Percentiles rank a stretch among this genome's conserved stretches.
phyloP scores from a whole-genome alignment of 768 basidiomycete genomes.

The Hericium coralloides region DNA sequence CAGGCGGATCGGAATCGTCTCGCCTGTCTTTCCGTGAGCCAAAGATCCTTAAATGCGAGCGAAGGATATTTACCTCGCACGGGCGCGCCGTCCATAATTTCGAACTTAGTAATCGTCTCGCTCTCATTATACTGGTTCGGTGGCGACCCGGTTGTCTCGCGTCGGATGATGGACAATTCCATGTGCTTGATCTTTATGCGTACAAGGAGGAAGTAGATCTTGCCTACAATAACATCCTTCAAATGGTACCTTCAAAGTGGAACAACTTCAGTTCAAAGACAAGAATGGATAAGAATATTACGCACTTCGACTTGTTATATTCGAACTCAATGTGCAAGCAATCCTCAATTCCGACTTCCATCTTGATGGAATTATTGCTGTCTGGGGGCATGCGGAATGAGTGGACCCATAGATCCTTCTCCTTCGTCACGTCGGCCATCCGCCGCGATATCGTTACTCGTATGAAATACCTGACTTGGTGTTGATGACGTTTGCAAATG shows the following conservation, averaged over 20 bases:
- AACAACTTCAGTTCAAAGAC: background rate
- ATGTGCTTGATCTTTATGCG: conserved; percentile 99
- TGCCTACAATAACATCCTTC: conserved; percentile 98
- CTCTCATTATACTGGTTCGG: conserved; percentile 99
- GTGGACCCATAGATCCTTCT: conserved; percentile 95
- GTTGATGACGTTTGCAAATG: background rate
- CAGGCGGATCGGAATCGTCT: conserved; percentile 95
- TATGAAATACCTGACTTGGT: conserved; percentile 67
- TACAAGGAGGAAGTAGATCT: conserved; percentile 97
- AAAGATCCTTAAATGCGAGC: background rate
- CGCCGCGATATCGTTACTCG: conserved; percentile 85
- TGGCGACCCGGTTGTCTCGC: conserved; percentile 93
- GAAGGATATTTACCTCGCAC: conserved; percentile 60
- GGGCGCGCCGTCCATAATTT: conserved; percentile 98
- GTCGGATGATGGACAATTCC: conserved; percentile 95
- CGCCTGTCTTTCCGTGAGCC: conserved; percentile 43
- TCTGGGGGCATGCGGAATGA: conserved; percentile 98
- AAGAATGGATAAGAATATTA: conserved; percentile 6
- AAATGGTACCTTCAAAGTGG: conserved; percentile 75
- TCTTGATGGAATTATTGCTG: conserved; percentile 96
- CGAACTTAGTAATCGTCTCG: conserved; percentile 98
- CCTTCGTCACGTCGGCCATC: conserved; percentile 90
- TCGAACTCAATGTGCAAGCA: conserved; percentile 99
- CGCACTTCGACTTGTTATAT: conserved; percentile 98
- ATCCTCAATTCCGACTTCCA: conserved; percentile 99